Conservation (phyloP, 495 filamentous ascomycete genomes). For the Penicillium argentinense region DNA sequence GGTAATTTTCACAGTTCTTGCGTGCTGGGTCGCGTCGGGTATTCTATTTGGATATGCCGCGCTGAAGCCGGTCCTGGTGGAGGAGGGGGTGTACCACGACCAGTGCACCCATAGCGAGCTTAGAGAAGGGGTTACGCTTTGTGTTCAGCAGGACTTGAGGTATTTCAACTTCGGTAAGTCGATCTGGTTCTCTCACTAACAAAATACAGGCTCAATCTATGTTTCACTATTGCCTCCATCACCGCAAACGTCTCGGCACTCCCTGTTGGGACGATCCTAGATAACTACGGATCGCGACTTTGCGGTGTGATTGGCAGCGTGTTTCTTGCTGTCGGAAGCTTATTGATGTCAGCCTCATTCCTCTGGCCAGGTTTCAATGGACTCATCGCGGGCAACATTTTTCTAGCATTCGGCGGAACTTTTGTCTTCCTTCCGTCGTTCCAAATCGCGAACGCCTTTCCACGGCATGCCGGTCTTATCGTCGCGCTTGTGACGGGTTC, state of each 20-base stretch:
- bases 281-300: constrained; percentile 63
- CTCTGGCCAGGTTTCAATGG: constrained; percentile 56
- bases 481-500: constrained; percentile 69
- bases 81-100: constrained; percentile 63
- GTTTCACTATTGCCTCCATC: constrained; percentile 86
- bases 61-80: constrained; percentile 67
- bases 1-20: constrained; percentile 15
- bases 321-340: constrained; percentile 55
- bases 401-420: constrained; percentile 65
- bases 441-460: constrained; percentile 71
- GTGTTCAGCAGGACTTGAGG: constrained; percentile 66
- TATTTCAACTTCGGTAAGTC: constrained; percentile 17
- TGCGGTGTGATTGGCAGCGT: constrained; percentile 55
- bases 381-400: constrained; percentile 62
- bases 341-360: constrained; percentile 59
- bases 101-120: constrained; percentile 38
- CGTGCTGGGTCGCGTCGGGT: constrained; percentile 42
- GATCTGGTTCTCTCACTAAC: constrained; percentile 3
- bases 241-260: constrained; percentile 79
- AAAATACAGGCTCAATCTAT: constrained; percentile 56
- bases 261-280: constrained; percentile 68
- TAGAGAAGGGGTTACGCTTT: constrained; percentile 49
- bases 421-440: constrained; percentile 72
- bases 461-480: constrained; percentile 61
- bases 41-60: constrained; percentile 75